Base-by-base conservation (phyloP, 2,329 filamentous ascomycete species). In the Ophiocordyceps camponoti-saundersi region DNA sequence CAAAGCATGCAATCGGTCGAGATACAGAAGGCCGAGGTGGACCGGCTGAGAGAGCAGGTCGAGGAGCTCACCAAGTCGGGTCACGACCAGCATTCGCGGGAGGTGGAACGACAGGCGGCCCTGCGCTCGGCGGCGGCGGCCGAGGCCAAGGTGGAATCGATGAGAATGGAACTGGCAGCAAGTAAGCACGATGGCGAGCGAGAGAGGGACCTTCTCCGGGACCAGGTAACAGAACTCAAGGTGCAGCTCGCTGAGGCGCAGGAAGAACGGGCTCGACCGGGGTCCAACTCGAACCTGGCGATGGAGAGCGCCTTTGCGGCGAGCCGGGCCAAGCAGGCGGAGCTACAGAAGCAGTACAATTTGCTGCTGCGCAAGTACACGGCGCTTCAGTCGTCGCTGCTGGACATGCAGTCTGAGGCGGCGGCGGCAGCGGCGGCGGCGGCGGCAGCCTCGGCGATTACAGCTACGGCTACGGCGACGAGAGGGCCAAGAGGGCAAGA, bases 1-100 rank as follows among this genome's bases (percentile, higher is more conserved):
- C 80, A 86, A 55, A 75, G 77, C 47, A 67, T 81, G 53, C 72
- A 80, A 53, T 73, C 77, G 12, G 70, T 80, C 32, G 74, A 83
- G 55, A 70, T 74, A 16, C 74, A 76, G 46, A 66, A 75, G 3
- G 70, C 72, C 44, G 78, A 85, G 53, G 63, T 83, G 44, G 72
- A 78, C 49, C 65, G 69, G 32, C 64, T 86, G 16, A 73, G 72
- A 48, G 64, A 64, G 1, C 75, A 84, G 52, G 71, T 83, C 2
- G 66, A 72, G 21, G 70, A 74, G 26, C 65, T 85, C 26, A 73
- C 75, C n/a, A 69, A 71, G 16, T 71, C 73, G 20, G 70, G 85
- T 50, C 71, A 77, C 2, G 73, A 79, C 44, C 74, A 75, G 47
- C 79, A 86, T 55, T 75, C 77, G 41, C 72, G 72, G 42, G 79